These are phyloP conservation scores for Edaphochlamys debaryana DNA, from an alignment of 139 green algal species.

Conservation along the genomic window DNA sequence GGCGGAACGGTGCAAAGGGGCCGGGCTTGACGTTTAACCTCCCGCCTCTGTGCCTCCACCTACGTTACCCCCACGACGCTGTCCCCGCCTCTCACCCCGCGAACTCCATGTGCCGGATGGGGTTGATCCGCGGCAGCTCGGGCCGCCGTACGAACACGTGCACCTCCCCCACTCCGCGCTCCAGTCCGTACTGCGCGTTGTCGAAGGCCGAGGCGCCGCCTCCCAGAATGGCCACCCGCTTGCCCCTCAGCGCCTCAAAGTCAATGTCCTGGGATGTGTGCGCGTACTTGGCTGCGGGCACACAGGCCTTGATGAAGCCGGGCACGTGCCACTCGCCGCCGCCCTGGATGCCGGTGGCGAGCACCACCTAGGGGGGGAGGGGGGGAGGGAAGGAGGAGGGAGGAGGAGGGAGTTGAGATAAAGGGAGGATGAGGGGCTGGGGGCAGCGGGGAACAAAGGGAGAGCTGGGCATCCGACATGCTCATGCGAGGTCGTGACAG, in stretches of 20 bases:
- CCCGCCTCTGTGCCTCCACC: too few species aligned
- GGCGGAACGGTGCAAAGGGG: too few species aligned
- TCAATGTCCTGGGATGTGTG: slow-evolving; percentile 53
- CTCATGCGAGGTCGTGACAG: too few species aligned
- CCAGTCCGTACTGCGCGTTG: slow-evolving; percentile 60
- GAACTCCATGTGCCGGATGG: slow-evolving; percentile 54
- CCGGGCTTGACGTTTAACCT: too few species aligned
- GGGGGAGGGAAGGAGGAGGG: neutral
- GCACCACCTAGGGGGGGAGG: slow-evolving; percentile 49
- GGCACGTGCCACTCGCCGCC: slow-evolving; percentile 63
- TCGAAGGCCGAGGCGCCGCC: slow-evolving; percentile 55
- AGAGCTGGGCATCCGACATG: too few species aligned
- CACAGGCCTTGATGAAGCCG: slow-evolving; percentile 26
- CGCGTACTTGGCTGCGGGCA: slow-evolving; percentile 39
- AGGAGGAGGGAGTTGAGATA: too few species aligned
- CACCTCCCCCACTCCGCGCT: slow-evolving; percentile 42
- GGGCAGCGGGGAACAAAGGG: too few species aligned
- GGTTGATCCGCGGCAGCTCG: slow-evolving; percentile 60
- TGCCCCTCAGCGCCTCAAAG: slow-evolving; percentile 46
- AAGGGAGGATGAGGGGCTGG: too few species aligned
- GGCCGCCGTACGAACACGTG: slow-evolving; percentile 57
- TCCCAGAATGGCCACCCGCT: slow-evolving; percentile 52
- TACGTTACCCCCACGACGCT: too few species aligned
- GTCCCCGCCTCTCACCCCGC: slow-evolving; percentile 1
- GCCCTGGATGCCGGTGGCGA: slow-evolving; percentile 61